Evolutionary conservation across 2,329 filamentous ascomycete species (phyloP).

Genomic region (Emmonsiellopsis sp.): DNA sequence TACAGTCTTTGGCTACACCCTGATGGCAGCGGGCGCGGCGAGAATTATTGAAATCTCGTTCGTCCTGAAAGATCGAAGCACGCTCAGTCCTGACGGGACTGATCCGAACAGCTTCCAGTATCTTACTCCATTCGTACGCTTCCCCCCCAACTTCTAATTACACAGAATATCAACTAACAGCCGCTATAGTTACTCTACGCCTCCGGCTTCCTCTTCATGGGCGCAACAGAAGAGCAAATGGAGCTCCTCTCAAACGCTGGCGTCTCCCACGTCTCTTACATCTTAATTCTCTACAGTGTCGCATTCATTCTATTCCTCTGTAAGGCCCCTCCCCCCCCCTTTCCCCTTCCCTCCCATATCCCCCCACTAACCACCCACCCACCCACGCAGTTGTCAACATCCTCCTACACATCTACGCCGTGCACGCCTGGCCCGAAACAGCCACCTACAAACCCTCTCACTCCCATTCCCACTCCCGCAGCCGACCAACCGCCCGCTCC

Average conservation of each 20-base stretch:
- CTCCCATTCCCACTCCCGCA: slow-evolving; percentile 6
- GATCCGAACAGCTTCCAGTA: slow-evolving; percentile 67
- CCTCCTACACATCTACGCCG: slow-evolving; percentile 74
- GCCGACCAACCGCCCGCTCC: slow-evolving; percentile 1
- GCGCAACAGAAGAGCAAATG: slow-evolving; percentile 96
- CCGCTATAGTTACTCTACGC: slow-evolving; percentile 67
- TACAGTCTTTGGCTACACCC: slow-evolving; percentile 80
- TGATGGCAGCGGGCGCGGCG: slow-evolving; percentile 79
- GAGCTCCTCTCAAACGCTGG: slow-evolving; percentile 59
- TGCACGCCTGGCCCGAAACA: slow-evolving; percentile 41
- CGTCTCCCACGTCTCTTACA: slow-evolving; percentile 83
- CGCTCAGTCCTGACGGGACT: slow-evolving; percentile 56
- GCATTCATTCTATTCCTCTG: slow-evolving; percentile 85
- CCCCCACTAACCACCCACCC: slow-evolving; percentile 6
- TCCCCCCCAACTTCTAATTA: slow-evolving; percentile 12
- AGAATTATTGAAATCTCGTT: slow-evolving; percentile 89
- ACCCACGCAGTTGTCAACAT: slow-evolving; percentile 58
- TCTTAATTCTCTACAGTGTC: slow-evolving; percentile 82
- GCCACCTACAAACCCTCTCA: slow-evolving; percentile 9
- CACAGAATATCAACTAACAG: slow-evolving; percentile 1
- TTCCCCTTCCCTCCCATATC: not conserved
- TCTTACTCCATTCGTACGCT: slow-evolving; percentile 59
- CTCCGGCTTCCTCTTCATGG: slow-evolving; percentile 94
- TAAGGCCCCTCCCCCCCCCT: slow-evolving; percentile 29
- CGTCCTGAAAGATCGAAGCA: slow-evolving; percentile 62